A percentile compares a stretch with the other conserved stretches of the same genome.
These are phyloP conservation scores for Fusarium sp. DNA, from an alignment of 2,329 filamentous ascomycete genomes.

Conservation along the genomic window DNA sequence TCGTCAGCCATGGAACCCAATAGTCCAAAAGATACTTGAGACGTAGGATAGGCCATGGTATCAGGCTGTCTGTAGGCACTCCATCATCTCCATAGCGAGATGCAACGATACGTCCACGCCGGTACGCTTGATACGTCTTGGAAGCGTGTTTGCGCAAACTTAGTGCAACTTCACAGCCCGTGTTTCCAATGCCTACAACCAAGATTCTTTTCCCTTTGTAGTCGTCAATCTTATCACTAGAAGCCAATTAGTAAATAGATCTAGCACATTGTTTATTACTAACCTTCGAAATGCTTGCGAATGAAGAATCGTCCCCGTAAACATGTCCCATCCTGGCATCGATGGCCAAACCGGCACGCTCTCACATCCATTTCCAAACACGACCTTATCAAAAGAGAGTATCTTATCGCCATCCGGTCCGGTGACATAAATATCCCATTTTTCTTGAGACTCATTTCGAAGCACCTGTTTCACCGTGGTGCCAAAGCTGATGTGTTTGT, in stretches of 20 bases:
- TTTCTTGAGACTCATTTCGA: background rate
- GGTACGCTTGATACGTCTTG: background rate
- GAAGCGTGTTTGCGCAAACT: slow-evolving; percentile 1
- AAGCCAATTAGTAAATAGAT: background rate
- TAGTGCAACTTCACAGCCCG: background rate
- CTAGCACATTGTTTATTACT: background rate
- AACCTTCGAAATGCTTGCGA: slow-evolving; percentile 3
- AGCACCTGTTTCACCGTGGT: background rate
- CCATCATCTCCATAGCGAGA: background rate
- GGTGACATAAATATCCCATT: background rate
- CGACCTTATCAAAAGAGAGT: background rate
- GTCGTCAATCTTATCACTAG: background rate
- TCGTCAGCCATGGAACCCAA: background rate
- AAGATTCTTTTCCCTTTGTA: background rate
- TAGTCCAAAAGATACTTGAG: slow-evolving; percentile 3
- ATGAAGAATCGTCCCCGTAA: background rate
- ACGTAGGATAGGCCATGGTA: background rate
- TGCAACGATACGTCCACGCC: background rate
- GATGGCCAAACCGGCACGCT: background rate
- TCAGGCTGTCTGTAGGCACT: background rate
- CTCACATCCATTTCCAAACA: background rate
- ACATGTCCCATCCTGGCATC: background rate
- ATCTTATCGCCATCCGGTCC: background rate
- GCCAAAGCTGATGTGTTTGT: background rate
- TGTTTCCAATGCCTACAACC: slow-evolving; percentile 7